Percentiles rank a stretch among this genome's conserved stretches.
These are phyloP conservation scores for Plasmodium adleri DNA, from an alignment of 169 alveolate genomes.

Conservation along the genomic window DNA sequence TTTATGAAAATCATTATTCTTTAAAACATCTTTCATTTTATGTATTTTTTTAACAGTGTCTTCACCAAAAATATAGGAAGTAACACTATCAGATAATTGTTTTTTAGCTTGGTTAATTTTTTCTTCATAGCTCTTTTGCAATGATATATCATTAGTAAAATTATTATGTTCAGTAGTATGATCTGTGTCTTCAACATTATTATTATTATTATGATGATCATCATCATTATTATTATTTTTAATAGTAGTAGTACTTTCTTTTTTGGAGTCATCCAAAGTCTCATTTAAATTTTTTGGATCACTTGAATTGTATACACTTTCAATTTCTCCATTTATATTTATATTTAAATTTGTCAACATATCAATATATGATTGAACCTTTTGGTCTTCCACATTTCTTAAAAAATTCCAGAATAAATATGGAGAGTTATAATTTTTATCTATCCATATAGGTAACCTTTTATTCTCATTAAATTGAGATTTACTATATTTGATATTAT, in stretches of 20 bases:
- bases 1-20: slow-evolving; percentile 8
- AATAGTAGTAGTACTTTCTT: neutral
- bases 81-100: slow-evolving; percentile 56
- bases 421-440: slow-evolving; percentile 15
- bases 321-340: neutral
- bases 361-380: slow-evolving; percentile 34
- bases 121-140: neutral
- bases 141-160: neutral
- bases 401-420: slow-evolving; percentile 71
- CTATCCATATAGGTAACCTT: slow-evolving; percentile 61
- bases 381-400: slow-evolving; percentile 68
- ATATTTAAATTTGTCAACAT: slow-evolving; percentile 57
- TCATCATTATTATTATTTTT: neutral
- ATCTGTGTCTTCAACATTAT: neutral
- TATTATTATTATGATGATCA: neutral
- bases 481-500: slow-evolving; percentile 82
- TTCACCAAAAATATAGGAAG: slow-evolving; percentile 54
- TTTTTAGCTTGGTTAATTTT: slow-evolving; percentile 55
- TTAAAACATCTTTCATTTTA: slow-evolving; percentile 25
- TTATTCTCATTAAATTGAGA: slow-evolving; percentile 47
- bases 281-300: too few relatives aligned
- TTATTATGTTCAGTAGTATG: neutral
- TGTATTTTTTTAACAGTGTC: slow-evolving; percentile 26
- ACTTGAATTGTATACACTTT: too few relatives aligned
- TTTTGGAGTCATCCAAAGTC: too few relatives aligned